Base-by-base conservation (phyloP, 1,139 yeast species). In the Schwanniomyces etchellsii region DNA sequence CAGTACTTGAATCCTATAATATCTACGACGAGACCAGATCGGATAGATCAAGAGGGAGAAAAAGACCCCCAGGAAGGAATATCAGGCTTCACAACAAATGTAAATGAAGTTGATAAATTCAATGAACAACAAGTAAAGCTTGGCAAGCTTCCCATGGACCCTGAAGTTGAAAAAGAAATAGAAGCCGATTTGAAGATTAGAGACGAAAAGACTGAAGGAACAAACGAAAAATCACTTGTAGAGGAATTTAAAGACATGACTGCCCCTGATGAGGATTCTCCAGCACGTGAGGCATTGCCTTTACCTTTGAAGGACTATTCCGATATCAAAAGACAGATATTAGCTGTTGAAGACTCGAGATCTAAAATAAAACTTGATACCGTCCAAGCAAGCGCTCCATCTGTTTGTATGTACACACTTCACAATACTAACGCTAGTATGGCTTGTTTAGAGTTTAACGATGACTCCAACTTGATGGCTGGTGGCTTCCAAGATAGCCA, bases 331-430 rank as follows among this genome's bases (percentile, higher is more conserved):
- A 62, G 84, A 36, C 89, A 83, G 47, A 80, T 91, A 11, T 67
- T 77, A 37, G 74, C 78, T 36, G 84, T 91, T 24, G 85, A 79
- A 43, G 97, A 91, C 53, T 77, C 93, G 5, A 69, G 95, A 37
- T 75, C 82, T 27, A 76, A 82, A 39, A 76, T 91, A 31, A 71
- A 68, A 39, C 56, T 91, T 32, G 68, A 61, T 1, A 54, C 67
- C 4, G 58, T 77, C 17, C 96, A 85, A 55, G 82, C 94, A 1
- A 66, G 86, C 17, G 74, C 93, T 16, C 99, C 99, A 9, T 83
- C 95, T 35, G 95, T 91, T 24, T 91, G 98, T 57, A 86, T 91
- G 96, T 93, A 91, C 61, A 91, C 98, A 0, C 89, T 93, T 62
- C 98, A 91, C 65, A 91, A 93, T 56, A 84, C 97, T 6, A 82